Base-by-base conservation (phyloP, 208 protist genomes). In the Balamuthia mandrillaris region DNA sequence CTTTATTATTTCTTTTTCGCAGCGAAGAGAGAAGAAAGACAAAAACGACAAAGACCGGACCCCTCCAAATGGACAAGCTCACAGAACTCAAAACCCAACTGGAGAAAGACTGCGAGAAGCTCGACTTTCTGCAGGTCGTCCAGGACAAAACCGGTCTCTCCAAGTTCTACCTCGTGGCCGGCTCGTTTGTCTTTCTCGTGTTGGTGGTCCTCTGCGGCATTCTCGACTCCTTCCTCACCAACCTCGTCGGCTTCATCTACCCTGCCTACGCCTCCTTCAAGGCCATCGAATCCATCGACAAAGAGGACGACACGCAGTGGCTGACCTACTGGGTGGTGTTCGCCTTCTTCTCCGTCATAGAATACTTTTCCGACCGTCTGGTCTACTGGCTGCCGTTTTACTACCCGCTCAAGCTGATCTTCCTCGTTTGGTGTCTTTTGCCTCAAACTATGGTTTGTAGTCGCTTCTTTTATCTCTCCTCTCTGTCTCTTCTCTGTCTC, bases 271-370 rank as follows among this genome's bases (percentile, higher is more conserved):
- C 45, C 39, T 89, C 87, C 49, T 85, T 89, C 66, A 86, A 87
- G 75, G 87, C 87, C 21, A 88, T 90, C 52, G 87, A 90, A 61
- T 51, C 52, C 7, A 35, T n/a, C 5, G 39, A 56, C 18, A 78
- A 56, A 52, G 42, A 75, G 16, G 87, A 90, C 68, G 87, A 87
- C 37, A 85, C 72, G 6, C 83, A 85, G 70, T 90, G 87, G 87
- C 68, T 90, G 31, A 90, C 61, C 7, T 90, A 90, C 61, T 90
- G 87, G 87, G 84, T 87, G 37, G 81, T 90, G 14, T 90, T 74
- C 60, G 87, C 83, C 44, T 35, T 35, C 61, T 86, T 90, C 60
- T 65, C 18, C n/a, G 1, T 90, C 7, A 1, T 84, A 27, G 87
- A 90, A 33, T 81, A 35, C 52, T 81, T 81, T 24, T 74, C 72